Evolutionary conservation across 2,329 filamentous ascomycete species (phyloP).

Genomic region (Teratosphaeria zuluensis): DNA sequence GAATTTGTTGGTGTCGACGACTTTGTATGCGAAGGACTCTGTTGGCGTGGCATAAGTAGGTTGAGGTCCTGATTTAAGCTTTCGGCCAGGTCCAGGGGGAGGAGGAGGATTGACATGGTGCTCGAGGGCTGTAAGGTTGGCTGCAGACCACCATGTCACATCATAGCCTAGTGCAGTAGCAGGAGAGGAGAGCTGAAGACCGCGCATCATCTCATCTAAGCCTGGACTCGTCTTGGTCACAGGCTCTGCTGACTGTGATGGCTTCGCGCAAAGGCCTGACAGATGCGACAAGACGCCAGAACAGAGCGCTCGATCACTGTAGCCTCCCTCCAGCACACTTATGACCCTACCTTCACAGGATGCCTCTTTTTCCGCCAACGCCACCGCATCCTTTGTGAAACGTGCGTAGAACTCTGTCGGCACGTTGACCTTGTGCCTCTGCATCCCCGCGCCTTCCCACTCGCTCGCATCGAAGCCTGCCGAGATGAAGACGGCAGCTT

Average conservation of each 20-base stretch:
- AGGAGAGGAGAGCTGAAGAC: slow-evolving; percentile 11
- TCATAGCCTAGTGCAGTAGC: slow-evolving; percentile 23
- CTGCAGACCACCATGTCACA: slow-evolving; percentile 37
- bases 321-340: slow-evolving; percentile 91
- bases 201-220: slow-evolving; percentile 12
- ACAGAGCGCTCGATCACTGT: slow-evolving; percentile 81
- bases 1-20: slow-evolving; percentile 57
- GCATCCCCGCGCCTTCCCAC: slow-evolving; percentile 87
- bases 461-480: slow-evolving; percentile 96
- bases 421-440: slow-evolving; percentile 89
- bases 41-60: slow-evolving; percentile 82
- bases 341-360: slow-evolving; percentile 75
- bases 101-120: slow-evolving; percentile 43
- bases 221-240: not conserved
- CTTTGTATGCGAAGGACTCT: slow-evolving; percentile 75
- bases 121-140: slow-evolving; percentile 61
- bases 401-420: slow-evolving; percentile 94
- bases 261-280: slow-evolving; percentile 55
- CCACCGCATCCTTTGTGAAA: slow-evolving; percentile 76
- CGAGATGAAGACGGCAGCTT: slow-evolving; percentile 85
- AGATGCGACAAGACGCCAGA: slow-evolving; percentile 87
- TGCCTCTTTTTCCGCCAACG: slow-evolving; percentile 67
- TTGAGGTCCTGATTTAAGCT: slow-evolving; percentile 31
- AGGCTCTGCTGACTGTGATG: not conserved
- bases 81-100: slow-evolving; percentile 38